These are phyloP conservation scores for Phytophthora gonapodyides DNA, from an alignment of 352 stramenopile genomes.

Conservation along the genomic window DNA sequence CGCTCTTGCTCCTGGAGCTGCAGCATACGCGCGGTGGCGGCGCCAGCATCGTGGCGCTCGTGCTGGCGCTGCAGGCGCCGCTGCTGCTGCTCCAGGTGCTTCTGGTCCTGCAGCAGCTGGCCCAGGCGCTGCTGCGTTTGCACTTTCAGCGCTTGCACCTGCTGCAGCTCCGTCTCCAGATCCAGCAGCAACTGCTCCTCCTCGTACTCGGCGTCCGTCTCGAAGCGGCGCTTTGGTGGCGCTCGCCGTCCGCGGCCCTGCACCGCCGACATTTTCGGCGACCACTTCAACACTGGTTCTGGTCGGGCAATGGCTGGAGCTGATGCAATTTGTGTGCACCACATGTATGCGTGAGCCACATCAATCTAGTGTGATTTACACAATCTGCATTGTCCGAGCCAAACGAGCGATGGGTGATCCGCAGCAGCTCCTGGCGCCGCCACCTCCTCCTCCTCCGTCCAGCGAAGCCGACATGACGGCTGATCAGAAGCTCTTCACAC, in stretches of 20 bases:
- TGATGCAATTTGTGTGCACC: slow-evolving; percentile 13
- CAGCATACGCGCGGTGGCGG: slow-evolving; percentile 58
- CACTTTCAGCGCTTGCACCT: slow-evolving; percentile 51
- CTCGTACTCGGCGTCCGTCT: slow-evolving; percentile 41
- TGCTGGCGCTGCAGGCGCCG: slow-evolving; percentile 35
- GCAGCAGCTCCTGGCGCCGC: slow-evolving; percentile 6
- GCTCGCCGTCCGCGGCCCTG: slow-evolving; percentile 5
- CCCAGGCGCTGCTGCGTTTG: slow-evolving; percentile 44
- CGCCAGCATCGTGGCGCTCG: slow-evolving; percentile 38
- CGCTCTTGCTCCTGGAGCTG: slow-evolving; percentile 66
- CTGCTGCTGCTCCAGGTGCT: slow-evolving; percentile 49
- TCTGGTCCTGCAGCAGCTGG: slow-evolving; percentile 47
- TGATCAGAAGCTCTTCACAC: slow-evolving; percentile 41
- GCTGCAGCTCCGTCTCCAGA: slow-evolving; percentile 51
- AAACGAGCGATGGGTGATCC: slow-evolving; percentile 17
- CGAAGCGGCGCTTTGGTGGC: slow-evolving; percentile 19
- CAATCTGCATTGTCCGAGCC: neutral
- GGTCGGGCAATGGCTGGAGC: slow-evolving; percentile 17
- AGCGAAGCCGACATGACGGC: slow-evolving; percentile 29
- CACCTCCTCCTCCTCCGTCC: neutral
- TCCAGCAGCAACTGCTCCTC: slow-evolving; percentile 46
- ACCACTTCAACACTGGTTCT: slow-evolving; percentile 16
- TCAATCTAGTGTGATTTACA: slow-evolving; percentile 4
- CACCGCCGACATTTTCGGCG: slow-evolving; percentile 8
- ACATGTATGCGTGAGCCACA: slow-evolving; percentile 3